These are phyloP conservation scores for Colletotrichum musicola DNA, from an alignment of 2,329 filamentous ascomycete species.

Conservation along the genomic window DNA sequence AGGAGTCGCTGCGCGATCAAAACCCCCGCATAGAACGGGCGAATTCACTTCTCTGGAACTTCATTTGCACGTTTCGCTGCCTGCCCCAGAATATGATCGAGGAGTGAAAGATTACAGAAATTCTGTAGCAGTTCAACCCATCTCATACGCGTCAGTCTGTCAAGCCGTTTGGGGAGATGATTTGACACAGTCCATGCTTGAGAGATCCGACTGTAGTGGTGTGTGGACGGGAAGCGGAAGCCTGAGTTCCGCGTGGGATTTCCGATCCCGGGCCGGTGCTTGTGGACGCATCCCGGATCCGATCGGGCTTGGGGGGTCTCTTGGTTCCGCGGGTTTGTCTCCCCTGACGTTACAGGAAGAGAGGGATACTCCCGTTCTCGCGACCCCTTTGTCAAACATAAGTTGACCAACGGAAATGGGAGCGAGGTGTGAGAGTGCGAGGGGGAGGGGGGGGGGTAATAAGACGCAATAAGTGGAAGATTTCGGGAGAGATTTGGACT, in stretches of 20 bases:
- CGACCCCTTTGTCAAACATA: neutral
- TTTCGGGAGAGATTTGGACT: neutral
- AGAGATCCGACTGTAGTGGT: constrained; percentile 16
- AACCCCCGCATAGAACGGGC: constrained; percentile 8
- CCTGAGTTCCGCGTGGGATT: constrained; percentile 1
- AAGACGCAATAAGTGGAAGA: neutral
- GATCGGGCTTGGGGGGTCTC: constrained; percentile 6
- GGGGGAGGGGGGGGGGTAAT: no score
- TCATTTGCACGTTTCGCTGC: neutral
- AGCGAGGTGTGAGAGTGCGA: neutral
- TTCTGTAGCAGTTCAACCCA: neutral
- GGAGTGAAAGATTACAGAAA: neutral
- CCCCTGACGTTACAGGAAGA: constrained; percentile 14
- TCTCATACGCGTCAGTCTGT: neutral
- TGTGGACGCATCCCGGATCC: constrained; percentile 23
- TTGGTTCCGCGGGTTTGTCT: neutral
- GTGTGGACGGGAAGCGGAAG: neutral
- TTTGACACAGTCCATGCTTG: constrained; percentile 32
- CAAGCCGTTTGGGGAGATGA: constrained; percentile 1
- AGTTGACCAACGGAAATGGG: constrained; percentile 8
- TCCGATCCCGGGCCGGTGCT: neutral
- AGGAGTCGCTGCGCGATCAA: constrained; percentile 12
- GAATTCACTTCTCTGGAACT: constrained; percentile 13
- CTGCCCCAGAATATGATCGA: neutral
- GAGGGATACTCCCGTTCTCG: neutral